Evolutionary conservation across 1,139 yeast genomes (phyloP).

Genomic region (Taphrina flavorubra): DNA sequence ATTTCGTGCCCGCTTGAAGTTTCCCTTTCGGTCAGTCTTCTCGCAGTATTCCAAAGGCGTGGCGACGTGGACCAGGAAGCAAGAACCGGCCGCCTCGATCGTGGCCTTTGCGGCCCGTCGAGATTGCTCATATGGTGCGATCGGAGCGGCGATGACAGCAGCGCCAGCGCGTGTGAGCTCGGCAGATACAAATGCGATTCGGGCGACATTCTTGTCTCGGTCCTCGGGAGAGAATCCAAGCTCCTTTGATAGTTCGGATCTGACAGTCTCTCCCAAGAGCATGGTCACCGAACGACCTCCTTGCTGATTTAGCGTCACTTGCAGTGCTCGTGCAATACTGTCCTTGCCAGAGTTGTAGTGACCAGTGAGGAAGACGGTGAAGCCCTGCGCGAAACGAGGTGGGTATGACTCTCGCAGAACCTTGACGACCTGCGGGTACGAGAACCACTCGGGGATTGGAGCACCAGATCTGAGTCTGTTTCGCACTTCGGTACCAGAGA

Average conservation of each 20-base stretch:
- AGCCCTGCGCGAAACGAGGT: conserved; percentile 87
- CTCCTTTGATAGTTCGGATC: conserved; percentile 56
- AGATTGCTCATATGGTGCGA: conserved; percentile 57
- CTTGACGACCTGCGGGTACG: conserved; percentile 93
- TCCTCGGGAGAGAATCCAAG: conserved; percentile 55
- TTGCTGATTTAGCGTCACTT: conserved; percentile 87
- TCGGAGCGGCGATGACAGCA: conserved; percentile 77
- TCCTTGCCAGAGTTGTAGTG: conserved; percentile 64
- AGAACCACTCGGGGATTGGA: conserved; percentile 94
- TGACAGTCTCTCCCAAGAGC: conserved; percentile 61
- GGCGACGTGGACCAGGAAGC: conserved; percentile 59
- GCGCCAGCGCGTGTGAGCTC: conserved; percentile 90
- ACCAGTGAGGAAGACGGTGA: conserved; percentile 69
- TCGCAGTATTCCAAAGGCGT: conserved; percentile 58
- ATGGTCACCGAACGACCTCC: conserved; percentile 86
- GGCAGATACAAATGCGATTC: conserved; percentile 67
- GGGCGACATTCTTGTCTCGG: conserved; percentile 55
- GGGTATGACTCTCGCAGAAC: conserved; percentile 93
- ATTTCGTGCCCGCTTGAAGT: conserved; percentile 56
- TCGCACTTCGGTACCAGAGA: conserved; percentile 94
- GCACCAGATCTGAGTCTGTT: conserved; percentile 84
- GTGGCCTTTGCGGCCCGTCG: conserved; percentile 54
- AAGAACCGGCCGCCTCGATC: conserved; percentile 59
- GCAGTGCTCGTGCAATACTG: conserved; percentile 79
- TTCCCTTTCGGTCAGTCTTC: conserved; percentile 59